phyloP scores from a whole-genome alignment of 345 rosid genomes.

The Alliaria petiolata region DNA sequence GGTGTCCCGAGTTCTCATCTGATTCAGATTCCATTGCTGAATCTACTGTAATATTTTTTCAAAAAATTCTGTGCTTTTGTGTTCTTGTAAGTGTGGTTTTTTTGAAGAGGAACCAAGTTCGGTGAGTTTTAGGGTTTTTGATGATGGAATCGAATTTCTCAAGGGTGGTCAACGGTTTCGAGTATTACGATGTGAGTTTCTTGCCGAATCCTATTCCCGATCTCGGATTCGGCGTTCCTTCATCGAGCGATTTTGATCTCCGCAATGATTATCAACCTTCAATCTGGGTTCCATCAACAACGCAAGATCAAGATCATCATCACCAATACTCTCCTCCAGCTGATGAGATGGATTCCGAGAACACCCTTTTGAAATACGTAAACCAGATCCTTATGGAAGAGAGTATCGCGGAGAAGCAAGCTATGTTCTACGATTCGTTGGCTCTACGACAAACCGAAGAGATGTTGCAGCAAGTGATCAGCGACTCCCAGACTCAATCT shows the following conservation, averaged over 20 bases:
- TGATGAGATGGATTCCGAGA: constrained; percentile 45
- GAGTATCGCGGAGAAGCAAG: constrained; percentile 48
- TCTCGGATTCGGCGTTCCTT: constrained; percentile 33
- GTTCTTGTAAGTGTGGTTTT: not conserved
- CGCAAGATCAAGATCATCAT: constrained; percentile 5
- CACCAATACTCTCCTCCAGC: constrained; percentile 21
- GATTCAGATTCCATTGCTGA: not conserved
- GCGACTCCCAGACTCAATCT: constrained; percentile 34
- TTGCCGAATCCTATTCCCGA: constrained; percentile 13
- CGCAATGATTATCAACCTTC: constrained; percentile 6
- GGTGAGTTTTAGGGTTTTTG: not conserved
- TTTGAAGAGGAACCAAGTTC: not conserved
- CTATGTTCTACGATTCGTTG: constrained; percentile 46
- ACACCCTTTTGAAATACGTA: constrained; percentile 54
- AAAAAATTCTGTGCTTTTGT: too few species aligned
- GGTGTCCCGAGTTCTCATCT: not conserved
- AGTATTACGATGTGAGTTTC: constrained; percentile 29
- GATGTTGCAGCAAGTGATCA: constrained; percentile 57
- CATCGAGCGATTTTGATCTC: constrained; percentile 24
- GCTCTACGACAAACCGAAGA: constrained; percentile 65
- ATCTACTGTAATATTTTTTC: too few species aligned
- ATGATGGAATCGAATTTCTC: constrained; percentile 27
- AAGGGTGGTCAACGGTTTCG: constrained; percentile 25
- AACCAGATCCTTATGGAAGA: constrained; percentile 75
- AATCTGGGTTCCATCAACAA: constrained; percentile 13